Base-by-base conservation (phyloP, 331 rosid species). In the Erythrophleum ivorense region DNA sequence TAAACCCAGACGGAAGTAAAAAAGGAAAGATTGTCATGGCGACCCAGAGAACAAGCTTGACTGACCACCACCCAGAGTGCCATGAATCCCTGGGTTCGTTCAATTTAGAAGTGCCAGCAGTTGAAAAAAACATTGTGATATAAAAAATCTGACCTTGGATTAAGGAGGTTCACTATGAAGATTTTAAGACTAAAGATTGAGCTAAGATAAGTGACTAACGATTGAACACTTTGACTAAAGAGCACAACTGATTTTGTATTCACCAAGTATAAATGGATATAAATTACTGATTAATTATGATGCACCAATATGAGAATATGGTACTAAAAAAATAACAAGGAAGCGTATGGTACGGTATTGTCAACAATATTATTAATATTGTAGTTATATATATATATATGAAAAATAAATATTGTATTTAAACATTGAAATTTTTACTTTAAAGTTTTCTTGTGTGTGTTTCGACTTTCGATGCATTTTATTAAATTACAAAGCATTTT, bases 51-150 rank as follows among this genome's bases (percentile, higher is more conserved):
- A 83, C 84, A 77, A 96, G 87, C 89, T 96, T 96, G 75, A 87
- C 97, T 21, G 93, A 90, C 99, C 99, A 96, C 99, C 99, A 96
- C 80, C 99, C 97, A 63, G 98, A 96, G 87, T 96, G 99, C 99
- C 99, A 96, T 18, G 63, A 78, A 88, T 92, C 89, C 85, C 97
- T 86, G 33, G 58, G 50, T 24, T 80, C 85, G 9, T 83, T 89
- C 85, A 88, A 79, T 88, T 91, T 96, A n/a, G 91, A 96, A 49
- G 98, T 86, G 33, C 99, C 94, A 63, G 86, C 85, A 11, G 98
- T 94, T 46, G 99, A 84, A 68, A 92, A 87, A 88, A 88, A 91
- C 98, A 96, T 91, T 7, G 86, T 83, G 77, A 96, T 86, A 87
- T 81, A 94, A 71, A 92, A 96, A 81, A 87, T 60, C 99, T 96